Evolutionary conservation across 1,139 yeast genomes (phyloP), one percentile per base, ranked within the genome.

Genomic region (Candida dubliniensis): DNA sequence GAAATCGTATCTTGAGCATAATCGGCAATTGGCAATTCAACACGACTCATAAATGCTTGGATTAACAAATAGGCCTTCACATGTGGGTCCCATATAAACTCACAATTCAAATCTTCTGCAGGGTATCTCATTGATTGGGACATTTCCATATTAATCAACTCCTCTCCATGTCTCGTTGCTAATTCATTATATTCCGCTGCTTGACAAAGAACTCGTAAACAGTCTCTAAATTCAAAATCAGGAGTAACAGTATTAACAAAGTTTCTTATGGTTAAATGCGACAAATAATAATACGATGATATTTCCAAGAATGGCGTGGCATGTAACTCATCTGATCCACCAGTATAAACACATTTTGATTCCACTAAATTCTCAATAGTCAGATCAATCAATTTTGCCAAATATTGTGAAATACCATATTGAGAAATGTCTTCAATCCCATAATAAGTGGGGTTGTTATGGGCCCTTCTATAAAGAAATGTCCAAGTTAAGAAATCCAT

Each of bases 81-180:
- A 63, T 93, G 98, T 2, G 99, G 98, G 63, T 93, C 96, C 86
- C 96, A 90, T 63, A 90, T 84, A 50, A 84, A 85, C 51, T 82
- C 82, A 47, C 77, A 78, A 27, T 75, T 73, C 52, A 84, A 68
- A 54, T 83, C 83, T 44, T 79, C 83, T 0, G 86, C 95, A 3
- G 88, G 84, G 56, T 81, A 93, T 47, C 95, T 75, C 73, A 90
- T 77, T 40, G 82, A 82, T 50, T 82, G 83, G 1, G 96, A 89
- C 79, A 95, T 76, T 58, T 91, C 98, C 71, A 83, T 81, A 64
- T 93, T 93, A 68, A 91, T 85, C 49, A 91, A 71, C 58, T 91
- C 97, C 67, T 93, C 98, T 34, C 96, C 96, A 58, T 93, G 98
- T 54, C 98, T 79, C 1, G 96, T 91, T 2, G 98, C 96, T 34